A percentile compares a stretch with the other conserved stretches of the same genome.
phyloP scores from a whole-genome alignment of 495 filamentous ascomycete species.

The Xeromyces bisporus region DNA sequence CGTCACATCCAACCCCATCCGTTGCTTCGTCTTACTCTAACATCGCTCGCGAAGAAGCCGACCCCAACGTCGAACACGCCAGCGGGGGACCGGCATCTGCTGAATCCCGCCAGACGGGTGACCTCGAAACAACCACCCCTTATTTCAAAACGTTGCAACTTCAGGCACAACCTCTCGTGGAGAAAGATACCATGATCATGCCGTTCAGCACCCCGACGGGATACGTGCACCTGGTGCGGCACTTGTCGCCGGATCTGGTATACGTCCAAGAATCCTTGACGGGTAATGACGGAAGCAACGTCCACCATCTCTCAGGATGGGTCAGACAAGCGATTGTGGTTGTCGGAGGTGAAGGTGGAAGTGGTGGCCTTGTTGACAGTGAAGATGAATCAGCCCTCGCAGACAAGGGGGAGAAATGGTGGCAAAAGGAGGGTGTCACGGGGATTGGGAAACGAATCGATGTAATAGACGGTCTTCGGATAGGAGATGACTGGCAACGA shows the following conservation, averaged over 20 bases:
- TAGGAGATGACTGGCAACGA: slow-evolving; percentile 71
- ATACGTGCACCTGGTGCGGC: slow-evolving; percentile 67
- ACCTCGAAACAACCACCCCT: slow-evolving; percentile 24
- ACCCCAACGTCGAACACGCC: slow-evolving; percentile 46
- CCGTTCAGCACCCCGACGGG: slow-evolving; percentile 67
- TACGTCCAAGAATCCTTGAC: slow-evolving; percentile 70
- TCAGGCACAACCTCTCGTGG: slow-evolving; percentile 58
- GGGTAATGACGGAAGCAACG: slow-evolving; percentile 50
- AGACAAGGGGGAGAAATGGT: slow-evolving; percentile 52
- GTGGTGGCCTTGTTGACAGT: slow-evolving; percentile 76
- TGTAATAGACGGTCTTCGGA: slow-evolving; percentile 58
- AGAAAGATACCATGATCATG: slow-evolving; percentile 70
- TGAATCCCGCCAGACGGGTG: slow-evolving; percentile 24
- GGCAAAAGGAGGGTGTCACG: slow-evolving; percentile 63
- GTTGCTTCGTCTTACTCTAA: slow-evolving; percentile 78
- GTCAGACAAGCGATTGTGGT: slow-evolving; percentile 70
- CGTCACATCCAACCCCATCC: slow-evolving; percentile 36
- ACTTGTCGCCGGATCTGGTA: slow-evolving; percentile 63
- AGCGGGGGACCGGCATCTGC: slow-evolving; percentile 34
- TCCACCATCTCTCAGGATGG: slow-evolving; percentile 64
- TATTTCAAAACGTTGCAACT: slow-evolving; percentile 60
- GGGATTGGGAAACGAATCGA: slow-evolving; percentile 75
- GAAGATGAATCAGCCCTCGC: slow-evolving; percentile 56
- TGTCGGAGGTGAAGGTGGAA: slow-evolving; percentile 67
- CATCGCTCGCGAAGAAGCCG: slow-evolving; percentile 59